These are phyloP conservation scores for Naganishia sp. DNA, from an alignment of 1,284 basidiomycete species.

Conservation along the genomic window DNA sequence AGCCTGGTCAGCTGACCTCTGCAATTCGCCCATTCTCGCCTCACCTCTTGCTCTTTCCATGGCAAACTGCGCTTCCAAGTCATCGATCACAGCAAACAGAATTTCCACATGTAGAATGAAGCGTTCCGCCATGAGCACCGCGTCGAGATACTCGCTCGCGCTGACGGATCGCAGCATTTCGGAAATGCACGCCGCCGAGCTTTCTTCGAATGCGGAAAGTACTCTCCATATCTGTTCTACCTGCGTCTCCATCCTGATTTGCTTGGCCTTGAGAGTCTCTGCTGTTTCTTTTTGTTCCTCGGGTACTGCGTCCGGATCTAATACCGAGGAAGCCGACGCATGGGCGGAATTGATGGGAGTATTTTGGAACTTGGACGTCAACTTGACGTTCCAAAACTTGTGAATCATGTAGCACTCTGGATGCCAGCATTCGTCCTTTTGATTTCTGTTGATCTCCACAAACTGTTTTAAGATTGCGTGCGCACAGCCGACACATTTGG, in stretches of 20 bases:
- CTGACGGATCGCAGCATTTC: slow-evolving; percentile 98
- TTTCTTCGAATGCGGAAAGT: slow-evolving; percentile 96
- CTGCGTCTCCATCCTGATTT: slow-evolving; percentile 93
- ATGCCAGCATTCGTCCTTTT: slow-evolving; percentile 99
- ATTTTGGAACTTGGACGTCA: slow-evolving; percentile 67
- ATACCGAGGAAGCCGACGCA: slow-evolving; percentile 47
- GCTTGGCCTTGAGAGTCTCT: slow-evolving; percentile 82
- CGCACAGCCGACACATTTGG: slow-evolving; percentile 95
- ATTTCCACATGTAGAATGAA: slow-evolving; percentile 99
- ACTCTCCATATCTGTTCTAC: slow-evolving; percentile 99
- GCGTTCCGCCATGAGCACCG: slow-evolving; percentile 96
- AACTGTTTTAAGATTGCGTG: slow-evolving; percentile 99
- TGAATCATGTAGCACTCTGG: slow-evolving; percentile 99
- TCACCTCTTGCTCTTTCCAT: slow-evolving; percentile 78
- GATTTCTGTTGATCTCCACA: slow-evolving; percentile 98
- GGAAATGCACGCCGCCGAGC: slow-evolving; percentile 97
- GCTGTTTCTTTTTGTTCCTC: slow-evolving; percentile 82
- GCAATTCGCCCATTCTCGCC: slow-evolving; percentile 34
- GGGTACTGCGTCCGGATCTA: slow-evolving; percentile 59
- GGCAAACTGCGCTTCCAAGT: slow-evolving; percentile 88
- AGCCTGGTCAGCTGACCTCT: slow-evolving; percentile 14
- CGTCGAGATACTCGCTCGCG: slow-evolving; percentile 92
- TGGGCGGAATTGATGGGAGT: slow-evolving; percentile 61
- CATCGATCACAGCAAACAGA: slow-evolving; percentile 94
- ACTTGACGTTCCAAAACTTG: slow-evolving; percentile 99